Conservation (phyloP, 2,329 filamentous ascomycete genomes). For the Pseudopyrenochaeta lycopersici region DNA sequence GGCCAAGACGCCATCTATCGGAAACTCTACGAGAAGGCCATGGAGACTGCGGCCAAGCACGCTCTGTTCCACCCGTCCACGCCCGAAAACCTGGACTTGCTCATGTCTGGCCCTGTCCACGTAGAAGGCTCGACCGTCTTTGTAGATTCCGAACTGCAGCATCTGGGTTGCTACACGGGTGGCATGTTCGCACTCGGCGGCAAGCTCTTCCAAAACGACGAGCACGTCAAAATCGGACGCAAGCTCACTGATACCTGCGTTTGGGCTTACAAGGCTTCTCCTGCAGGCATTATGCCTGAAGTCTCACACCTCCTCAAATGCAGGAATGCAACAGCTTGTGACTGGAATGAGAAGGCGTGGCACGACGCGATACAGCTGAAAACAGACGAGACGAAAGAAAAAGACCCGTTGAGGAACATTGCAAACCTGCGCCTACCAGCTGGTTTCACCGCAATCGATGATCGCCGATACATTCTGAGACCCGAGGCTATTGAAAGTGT, state of each 20-base stretch:
- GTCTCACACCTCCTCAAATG: constrained; percentile 64
- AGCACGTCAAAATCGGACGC: constrained; percentile 64
- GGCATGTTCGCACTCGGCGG: constrained; percentile 70
- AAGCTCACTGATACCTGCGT: constrained; percentile 69
- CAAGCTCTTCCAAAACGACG: constrained; percentile 63
- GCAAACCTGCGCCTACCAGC: constrained; percentile 51
- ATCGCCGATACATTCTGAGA: constrained; percentile 58
- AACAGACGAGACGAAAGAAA: constrained; percentile 32
- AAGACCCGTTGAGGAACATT: constrained; percentile 47
- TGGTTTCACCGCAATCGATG: constrained; percentile 55
- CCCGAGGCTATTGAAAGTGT: constrained; percentile 70
- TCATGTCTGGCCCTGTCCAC: constrained; percentile 56
- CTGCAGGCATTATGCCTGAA: constrained; percentile 70
- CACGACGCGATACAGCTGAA: constrained; percentile 48
- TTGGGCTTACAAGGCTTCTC: constrained; percentile 68
- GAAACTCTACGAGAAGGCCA: constrained; percentile 65
- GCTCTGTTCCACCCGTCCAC: constrained; percentile 61
- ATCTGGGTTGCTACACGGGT: constrained; percentile 68
- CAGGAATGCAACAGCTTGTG: constrained; percentile 51
- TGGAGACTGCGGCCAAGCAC: constrained; percentile 54
- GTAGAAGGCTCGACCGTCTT: constrained; percentile 38
- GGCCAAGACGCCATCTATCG: constrained; percentile 57
- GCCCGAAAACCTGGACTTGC: constrained; percentile 56
- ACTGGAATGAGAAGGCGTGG: constrained; percentile 65
- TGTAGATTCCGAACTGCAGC: constrained; percentile 63